Percentiles rank a stretch among this genome's conserved stretches.
Conservation (phyloP, 805 yeast genomes). For the Yueomyces sp. region DNA sequence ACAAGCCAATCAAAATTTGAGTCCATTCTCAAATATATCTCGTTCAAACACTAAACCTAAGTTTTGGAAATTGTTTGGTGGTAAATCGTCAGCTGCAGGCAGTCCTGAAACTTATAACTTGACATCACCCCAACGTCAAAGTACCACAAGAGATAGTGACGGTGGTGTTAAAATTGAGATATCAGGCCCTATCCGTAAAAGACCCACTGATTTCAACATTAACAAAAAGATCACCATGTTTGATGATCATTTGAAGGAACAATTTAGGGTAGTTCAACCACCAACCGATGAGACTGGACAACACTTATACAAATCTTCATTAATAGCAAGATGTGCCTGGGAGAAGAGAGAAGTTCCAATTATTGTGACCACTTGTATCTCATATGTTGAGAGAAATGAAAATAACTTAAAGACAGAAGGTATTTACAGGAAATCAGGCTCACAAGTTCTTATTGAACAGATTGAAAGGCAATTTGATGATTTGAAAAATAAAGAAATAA, state of each 20-base stretch:
- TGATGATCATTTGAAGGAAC: neutral
- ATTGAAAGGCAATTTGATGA: conserved; percentile 13
- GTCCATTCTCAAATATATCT: conserved; percentile 1
- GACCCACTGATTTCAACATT: neutral
- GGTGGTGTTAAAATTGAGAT: neutral
- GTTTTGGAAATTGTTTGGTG: conserved; percentile 23
- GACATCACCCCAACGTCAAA: neutral
- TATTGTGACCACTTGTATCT: conserved; percentile 55
- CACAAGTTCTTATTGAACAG: conserved; percentile 38
- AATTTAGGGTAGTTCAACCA: neutral
- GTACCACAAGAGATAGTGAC: neutral
- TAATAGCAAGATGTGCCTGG: conserved; percentile 46
- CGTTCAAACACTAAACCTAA: conserved; percentile 13
- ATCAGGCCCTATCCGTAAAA: neutral
- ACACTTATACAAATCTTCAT: conserved; percentile 27
- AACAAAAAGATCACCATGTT: neutral
- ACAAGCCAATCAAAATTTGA: neutral
- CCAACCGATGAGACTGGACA: conserved; percentile 5
- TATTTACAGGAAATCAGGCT: conserved; percentile 79
- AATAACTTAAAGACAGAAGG: conserved; percentile 55
- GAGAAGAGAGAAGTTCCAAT: conserved; percentile 59
- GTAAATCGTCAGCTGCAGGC: conserved; percentile 4
- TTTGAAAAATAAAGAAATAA: conserved; percentile 1
- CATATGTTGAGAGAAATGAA: conserved; percentile 69
- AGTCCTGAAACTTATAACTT: neutral